These are phyloP conservation scores for Eucalyptus marginata DNA, from an alignment of 345 rosid species.

Conservation along the genomic window DNA sequence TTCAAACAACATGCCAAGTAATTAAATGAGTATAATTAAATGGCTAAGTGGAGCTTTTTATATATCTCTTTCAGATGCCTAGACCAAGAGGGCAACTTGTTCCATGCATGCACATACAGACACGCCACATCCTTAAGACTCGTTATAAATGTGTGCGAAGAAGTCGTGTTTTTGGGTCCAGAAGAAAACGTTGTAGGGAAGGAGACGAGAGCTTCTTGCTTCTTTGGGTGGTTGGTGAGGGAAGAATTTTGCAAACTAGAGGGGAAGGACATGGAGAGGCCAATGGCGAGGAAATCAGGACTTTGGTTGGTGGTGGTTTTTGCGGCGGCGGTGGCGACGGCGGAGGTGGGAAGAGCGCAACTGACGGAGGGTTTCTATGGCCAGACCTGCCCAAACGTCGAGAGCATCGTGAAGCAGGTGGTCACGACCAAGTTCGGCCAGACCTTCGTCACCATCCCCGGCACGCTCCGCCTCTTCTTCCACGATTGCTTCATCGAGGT, in stretches of 20 bases:
- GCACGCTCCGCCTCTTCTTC: constrained; percentile 79
- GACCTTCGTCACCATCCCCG: constrained; percentile 58
- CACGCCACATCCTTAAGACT: background rate
- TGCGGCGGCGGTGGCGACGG: background rate
- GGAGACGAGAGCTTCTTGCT: background rate
- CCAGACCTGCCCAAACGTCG: constrained; percentile 49
- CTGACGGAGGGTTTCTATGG: constrained; percentile 46
- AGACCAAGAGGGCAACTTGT: background rate
- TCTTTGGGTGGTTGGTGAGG: background rate
- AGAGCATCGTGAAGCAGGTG: constrained; percentile 41
- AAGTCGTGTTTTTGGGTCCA: background rate
- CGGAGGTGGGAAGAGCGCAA: constrained; percentile 26
- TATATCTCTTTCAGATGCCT: background rate
- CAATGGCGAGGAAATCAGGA: background rate
- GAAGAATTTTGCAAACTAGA: background rate
- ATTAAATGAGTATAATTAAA: background rate
- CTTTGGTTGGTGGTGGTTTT: background rate
- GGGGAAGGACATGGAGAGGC: background rate
- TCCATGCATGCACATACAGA: background rate
- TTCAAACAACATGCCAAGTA: background rate
- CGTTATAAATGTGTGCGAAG: background rate
- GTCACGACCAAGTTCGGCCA: constrained; percentile 43
- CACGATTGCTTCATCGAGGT: constrained; percentile 90
- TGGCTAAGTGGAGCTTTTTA: background rate
- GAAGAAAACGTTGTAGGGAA: background rate